A percentile compares a stretch with the other conserved stretches of the same genome.
Conservation (phyloP, 2,329 filamentous ascomycete species). For the Botrytis galanthina region DNA sequence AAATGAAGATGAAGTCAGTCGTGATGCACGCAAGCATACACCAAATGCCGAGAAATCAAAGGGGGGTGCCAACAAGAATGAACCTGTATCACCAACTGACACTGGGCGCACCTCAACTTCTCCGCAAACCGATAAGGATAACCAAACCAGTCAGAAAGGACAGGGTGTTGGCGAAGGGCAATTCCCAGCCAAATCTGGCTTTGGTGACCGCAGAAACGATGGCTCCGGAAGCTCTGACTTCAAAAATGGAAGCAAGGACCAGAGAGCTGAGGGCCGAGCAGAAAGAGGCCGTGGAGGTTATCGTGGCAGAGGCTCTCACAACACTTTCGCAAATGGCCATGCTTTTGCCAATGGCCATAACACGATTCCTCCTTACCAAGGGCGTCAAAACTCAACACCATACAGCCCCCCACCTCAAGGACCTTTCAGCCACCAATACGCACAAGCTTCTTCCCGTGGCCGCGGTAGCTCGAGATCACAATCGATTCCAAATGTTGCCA, state of each 20-base stretch:
- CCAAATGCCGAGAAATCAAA: slow-evolving; percentile 33
- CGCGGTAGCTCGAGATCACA: slow-evolving; percentile 57
- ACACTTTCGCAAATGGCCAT: slow-evolving; percentile 38
- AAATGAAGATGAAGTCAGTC: slow-evolving; percentile 28
- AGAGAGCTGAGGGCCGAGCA: slow-evolving; percentile 41
- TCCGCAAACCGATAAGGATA: slow-evolving; percentile 37
- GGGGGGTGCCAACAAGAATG: slow-evolving; percentile 28
- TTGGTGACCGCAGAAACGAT: slow-evolving; percentile 37
- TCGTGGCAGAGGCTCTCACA: slow-evolving; percentile 45
- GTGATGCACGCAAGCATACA: slow-evolving; percentile 33
- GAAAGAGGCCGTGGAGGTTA: slow-evolving; percentile 46
- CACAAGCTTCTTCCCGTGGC: slow-evolving; percentile 40
- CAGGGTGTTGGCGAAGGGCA: slow-evolving; percentile 29
- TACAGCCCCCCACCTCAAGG: slow-evolving; percentile 42
- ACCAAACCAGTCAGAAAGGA: slow-evolving; percentile 25
- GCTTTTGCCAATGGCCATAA: slow-evolving; percentile 44
- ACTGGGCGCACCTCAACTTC: slow-evolving; percentile 38
- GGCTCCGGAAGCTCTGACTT: slow-evolving; percentile 24
- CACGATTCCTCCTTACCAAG: slow-evolving; percentile 32
- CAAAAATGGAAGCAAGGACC: slow-evolving; percentile 33
- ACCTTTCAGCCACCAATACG: slow-evolving; percentile 38
- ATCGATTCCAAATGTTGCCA: slow-evolving; percentile 55
- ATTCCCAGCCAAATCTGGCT: slow-evolving; percentile 27
- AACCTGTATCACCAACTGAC: slow-evolving; percentile 31
- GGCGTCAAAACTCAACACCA: slow-evolving; percentile 34